Conservation (phyloP, 805 yeast species). For the Blastobotrys peoriensis region DNA sequence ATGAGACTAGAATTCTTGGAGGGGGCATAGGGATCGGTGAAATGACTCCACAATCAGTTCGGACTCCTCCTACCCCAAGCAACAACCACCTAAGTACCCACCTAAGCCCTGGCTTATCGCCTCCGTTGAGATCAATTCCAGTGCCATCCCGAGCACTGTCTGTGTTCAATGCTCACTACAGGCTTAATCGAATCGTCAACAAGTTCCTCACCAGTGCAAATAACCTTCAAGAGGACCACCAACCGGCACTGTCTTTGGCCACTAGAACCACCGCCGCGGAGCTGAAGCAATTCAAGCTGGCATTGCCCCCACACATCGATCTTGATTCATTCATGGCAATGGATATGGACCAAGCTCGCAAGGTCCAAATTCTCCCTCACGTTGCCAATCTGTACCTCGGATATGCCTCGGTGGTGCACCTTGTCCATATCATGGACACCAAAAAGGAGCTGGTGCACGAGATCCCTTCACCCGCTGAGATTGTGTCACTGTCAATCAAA, state of each 20-base stretch:
- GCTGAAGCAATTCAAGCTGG: background rate
- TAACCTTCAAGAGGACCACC: background rate
- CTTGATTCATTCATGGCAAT: background rate
- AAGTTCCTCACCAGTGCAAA: slow-evolving; percentile 9
- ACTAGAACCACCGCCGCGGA: slow-evolving; percentile 1
- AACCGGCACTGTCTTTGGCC: background rate
- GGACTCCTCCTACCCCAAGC: no score
- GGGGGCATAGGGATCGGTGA: no score
- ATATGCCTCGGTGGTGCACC: slow-evolving; percentile 3
- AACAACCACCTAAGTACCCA: no score
- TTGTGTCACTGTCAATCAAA: slow-evolving; percentile 4
- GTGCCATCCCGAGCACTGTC: slow-evolving; percentile 8
- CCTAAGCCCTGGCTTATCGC: no score
- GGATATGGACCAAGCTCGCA: background rate
- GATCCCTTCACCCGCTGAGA: slow-evolving; percentile 1
- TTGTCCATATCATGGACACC: slow-evolving; percentile 6
- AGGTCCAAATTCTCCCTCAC: slow-evolving; percentile 8
- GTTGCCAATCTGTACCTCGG: slow-evolving; percentile 5
- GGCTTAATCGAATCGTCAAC: slow-evolving; percentile 5
- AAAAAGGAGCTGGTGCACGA: background rate
- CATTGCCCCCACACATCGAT: slow-evolving; percentile 2
- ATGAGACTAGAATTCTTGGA: no score
- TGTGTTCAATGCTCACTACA: slow-evolving; percentile 5
- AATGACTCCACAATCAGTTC: no score
- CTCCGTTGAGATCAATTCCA: background rate